A percentile compares a stretch with the other conserved stretches of the same genome.
Conservation (phyloP, 306 rosid genomes). For the Alnus rubra region DNA sequence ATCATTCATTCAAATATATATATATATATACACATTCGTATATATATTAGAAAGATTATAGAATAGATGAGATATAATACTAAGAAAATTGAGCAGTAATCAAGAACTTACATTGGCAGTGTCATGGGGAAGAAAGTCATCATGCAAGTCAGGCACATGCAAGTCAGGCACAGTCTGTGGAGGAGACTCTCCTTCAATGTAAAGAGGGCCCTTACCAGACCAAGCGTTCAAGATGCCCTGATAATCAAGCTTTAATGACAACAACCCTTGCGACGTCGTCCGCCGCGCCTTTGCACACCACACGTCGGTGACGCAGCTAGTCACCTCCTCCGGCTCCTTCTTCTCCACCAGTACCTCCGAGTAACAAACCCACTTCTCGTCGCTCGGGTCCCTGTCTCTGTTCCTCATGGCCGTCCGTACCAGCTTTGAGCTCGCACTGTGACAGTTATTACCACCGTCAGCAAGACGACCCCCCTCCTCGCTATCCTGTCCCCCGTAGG, state of each 20-base stretch:
- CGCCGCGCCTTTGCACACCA: neutral
- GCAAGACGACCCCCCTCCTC: neutral
- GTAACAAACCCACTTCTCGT: slow-evolving; percentile 87
- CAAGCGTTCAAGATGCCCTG: slow-evolving; percentile 81
- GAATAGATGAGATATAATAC: too few species aligned
- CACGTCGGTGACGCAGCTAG: slow-evolving; percentile 28
- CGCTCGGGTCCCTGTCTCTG: slow-evolving; percentile 40
- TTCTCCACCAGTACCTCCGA: slow-evolving; percentile 79
- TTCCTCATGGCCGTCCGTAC: slow-evolving; percentile 83
- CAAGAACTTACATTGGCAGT: slow-evolving; percentile 44
- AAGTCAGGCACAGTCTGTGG: slow-evolving; percentile 76
- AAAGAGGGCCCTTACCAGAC: slow-evolving; percentile 83
- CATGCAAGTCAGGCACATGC: slow-evolving; percentile 48
- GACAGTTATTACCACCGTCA: neutral
- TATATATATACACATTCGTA: too few species aligned
- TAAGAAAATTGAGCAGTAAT: neutral
- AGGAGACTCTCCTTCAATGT: slow-evolving; percentile 48
- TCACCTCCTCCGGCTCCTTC: slow-evolving; percentile 50
- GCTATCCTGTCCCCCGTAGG: slow-evolving; percentile 1
- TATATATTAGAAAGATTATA: neutral
- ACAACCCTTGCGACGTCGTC: slow-evolving; percentile 38
- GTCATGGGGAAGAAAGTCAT: slow-evolving; percentile 21
- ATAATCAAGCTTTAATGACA: slow-evolving; percentile 82
- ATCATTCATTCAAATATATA: too few species aligned
- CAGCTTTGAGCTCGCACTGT: slow-evolving; percentile 31